These are phyloP conservation scores for Calonectria honghensis DNA, from an alignment of 2,329 filamentous ascomycete genomes.

Conservation along the genomic window DNA sequence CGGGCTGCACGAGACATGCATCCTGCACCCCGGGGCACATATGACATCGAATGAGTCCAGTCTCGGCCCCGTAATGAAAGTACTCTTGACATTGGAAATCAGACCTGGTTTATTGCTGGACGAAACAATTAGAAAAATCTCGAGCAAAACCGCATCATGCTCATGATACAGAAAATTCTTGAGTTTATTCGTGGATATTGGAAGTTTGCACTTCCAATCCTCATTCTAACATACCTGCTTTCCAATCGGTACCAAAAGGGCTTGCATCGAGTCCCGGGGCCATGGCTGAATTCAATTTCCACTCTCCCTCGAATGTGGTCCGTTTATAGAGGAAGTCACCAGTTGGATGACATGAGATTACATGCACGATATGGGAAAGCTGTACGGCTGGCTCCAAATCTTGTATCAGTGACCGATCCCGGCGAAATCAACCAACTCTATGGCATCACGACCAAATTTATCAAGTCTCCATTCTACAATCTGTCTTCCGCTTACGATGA, in stretches of 20 bases:
- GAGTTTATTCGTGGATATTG: not conserved
- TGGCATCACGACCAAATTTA: conserved; percentile 34
- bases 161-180: not conserved
- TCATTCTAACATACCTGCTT: not conserved
- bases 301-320: conserved; percentile 23
- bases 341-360: conserved; percentile 2
- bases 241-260: conserved; percentile 28
- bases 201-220: not conserved
- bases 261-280: conserved; percentile 14
- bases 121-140: not conserved
- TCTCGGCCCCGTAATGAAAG: not conserved
- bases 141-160: not conserved
- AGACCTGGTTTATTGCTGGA: too few relatives aligned
- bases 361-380: conserved; percentile 26
- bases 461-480: conserved; percentile 34
- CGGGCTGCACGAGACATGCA: too few relatives aligned
- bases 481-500: conserved; percentile 31
- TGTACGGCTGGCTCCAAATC: conserved; percentile 29
- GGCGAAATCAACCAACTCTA: conserved; percentile 35
- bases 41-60: not conserved
- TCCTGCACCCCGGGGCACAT: not conserved
- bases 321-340: conserved; percentile 17
- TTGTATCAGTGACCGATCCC: conserved; percentile 27
- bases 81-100: not conserved
- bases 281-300: conserved; percentile 25